Evolutionary conservation across 768 basidiomycete species (phyloP), one percentile per base, ranked within the genome.

Genomic region (Russula emetica): DNA sequence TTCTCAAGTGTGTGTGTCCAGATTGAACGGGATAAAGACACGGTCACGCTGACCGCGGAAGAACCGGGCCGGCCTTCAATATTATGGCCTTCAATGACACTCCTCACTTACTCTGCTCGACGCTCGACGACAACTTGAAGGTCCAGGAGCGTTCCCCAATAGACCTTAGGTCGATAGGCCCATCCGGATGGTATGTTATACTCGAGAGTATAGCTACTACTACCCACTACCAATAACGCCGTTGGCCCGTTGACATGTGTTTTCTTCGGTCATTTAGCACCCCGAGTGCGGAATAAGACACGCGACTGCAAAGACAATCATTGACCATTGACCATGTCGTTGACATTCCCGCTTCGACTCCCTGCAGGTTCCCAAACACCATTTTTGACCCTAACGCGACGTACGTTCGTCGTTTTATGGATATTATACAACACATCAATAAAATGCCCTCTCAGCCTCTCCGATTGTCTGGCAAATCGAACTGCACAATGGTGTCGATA

Each of bases 401-500:
- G 88, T 90, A 71, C 55, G 79, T 70, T 74, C 40, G 60, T 34
- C 52, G 14, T 30, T 30, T 40, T 26, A 42, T 52, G 8, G 32
- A 24, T 20, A n/a, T n/a, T n/a, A n/a, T 24, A 11, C 14, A 18
- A 6, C 14, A 8, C 32, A 13, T 32, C 24, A 38, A 38, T 60
- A 55, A 28, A 26, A n/a, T 7, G n/a, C 44, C 1, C 8, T 20
- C n/a, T 63, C 66, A 90, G 87, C 87, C 8, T 82, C 82, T 62
- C 72, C 80, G 3, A 76, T 77, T 3, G 66, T 88, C 44, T 94
- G 90, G 91, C 77, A 90, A 55, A 82, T 93, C 62, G 91, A 94
- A 71, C 74, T 94, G 58, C 90, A 90, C 70, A 88, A 91, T 71
- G 89, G 87, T 16, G 78, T 78, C 44, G 92, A 94, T 73, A 89